These are phyloP conservation scores for Malassezia sp. DNA, from an alignment of 1,284 basidiomycete species.

Conservation along the genomic window DNA sequence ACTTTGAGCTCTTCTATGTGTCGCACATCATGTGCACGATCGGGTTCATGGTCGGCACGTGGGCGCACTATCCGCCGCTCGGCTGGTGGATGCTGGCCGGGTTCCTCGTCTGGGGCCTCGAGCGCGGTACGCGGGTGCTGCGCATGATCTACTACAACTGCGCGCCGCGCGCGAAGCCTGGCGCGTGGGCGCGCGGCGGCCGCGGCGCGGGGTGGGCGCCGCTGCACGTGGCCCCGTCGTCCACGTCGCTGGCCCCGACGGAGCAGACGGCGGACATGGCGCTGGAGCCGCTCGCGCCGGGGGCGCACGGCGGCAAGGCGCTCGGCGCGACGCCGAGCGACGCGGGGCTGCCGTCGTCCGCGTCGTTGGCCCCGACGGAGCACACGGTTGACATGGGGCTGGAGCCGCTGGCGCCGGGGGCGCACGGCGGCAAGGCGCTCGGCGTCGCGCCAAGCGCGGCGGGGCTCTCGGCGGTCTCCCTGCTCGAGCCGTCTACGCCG, in stretches of 20 bases:
- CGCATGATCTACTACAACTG: conserved; percentile 11
- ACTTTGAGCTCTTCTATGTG: conserved; percentile 68
- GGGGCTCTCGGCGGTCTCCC: too few relatives aligned
- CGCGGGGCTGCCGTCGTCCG: too few relatives aligned
- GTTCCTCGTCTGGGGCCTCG: conserved; percentile 56
- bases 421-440: not conserved
- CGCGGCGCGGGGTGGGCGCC: not conserved
- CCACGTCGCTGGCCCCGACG: not conserved
- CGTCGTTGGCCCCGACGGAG: not conserved
- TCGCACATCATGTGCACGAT: conserved; percentile 54
- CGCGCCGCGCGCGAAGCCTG: too few relatives aligned
- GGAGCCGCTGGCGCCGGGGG: not conserved
- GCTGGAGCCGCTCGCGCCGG: not conserved
- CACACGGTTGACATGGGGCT: not conserved
- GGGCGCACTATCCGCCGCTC: conserved; percentile 50
- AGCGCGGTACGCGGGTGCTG: conserved; percentile 9
- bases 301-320: not conserved
- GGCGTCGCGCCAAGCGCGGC: not conserved
- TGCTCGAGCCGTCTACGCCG: not conserved
- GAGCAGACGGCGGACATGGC: not conserved
- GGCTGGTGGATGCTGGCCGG: conserved; percentile 56
- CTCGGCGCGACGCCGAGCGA: not conserved
- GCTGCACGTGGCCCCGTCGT: not conserved
- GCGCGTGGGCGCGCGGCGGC: too few relatives aligned
- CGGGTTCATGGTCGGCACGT: conserved; percentile 41